Evolutionary conservation across 306 rosid species (phyloP), one percentile per base, ranked within the genome.

Genomic region (Cucurbita pepo): DNA sequence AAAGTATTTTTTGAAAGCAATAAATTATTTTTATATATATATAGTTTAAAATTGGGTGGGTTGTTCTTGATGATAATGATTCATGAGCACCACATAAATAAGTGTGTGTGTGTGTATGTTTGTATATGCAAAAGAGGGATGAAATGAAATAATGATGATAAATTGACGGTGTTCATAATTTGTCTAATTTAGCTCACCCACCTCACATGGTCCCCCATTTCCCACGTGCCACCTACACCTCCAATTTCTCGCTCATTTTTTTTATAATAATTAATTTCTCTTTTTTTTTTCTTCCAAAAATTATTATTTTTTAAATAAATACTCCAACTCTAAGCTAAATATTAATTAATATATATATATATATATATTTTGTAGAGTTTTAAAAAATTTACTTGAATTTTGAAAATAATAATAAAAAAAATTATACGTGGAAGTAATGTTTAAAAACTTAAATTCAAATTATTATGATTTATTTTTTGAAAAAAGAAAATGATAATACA

Each of bases 121-220:
- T 13, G 18, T 60, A 7, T 34, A 15, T 36, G 19, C 37, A 4
- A 15, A 36, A 14, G 19, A 58, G 66, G 7, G 13, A 60, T 60
- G 66, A 60, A 36, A 14, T 58, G 41, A 58, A 58, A 58, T 78
- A 82, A 76, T 83, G 79, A 83, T 81, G 47, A 81, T 77, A 77
- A 59, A 18, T 65, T 79, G 77, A 71, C 64, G 78, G 85, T 57
- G 79, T 75, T 75, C 62, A 76, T 72, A 76, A 72, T 81, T 82
- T 80, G 77, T 82, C 88, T 85, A 84, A 84, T 79, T 78, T 76
- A 62, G 34, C 76, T 80, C 11, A 76, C 78, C 80, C 80, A 78
- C 80, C 81, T 79, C 85, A 82, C 75, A 71, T 71, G 75, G 75
- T 71, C 62, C 62, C 75, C 54, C 75, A 37, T 14, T 19, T 34